phyloP scores from a whole-genome alignment of 2,329 filamentous ascomycete genomes.

The Cladophialophora carrionii region DNA sequence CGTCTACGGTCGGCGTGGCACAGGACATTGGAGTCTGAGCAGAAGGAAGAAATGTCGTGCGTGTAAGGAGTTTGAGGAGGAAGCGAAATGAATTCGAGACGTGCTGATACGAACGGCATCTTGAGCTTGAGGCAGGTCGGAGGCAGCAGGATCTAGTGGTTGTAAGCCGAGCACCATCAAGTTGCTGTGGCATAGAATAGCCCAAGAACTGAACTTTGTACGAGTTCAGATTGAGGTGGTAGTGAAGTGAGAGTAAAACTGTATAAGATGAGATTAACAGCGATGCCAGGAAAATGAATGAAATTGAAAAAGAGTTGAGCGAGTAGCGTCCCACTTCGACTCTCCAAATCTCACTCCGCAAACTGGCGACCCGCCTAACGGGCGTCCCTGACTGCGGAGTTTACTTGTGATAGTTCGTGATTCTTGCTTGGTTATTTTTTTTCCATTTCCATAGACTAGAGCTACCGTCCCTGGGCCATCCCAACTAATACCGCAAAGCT shows the following conservation, averaged over 20 bases:
- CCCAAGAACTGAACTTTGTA: neutral
- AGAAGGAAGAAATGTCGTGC: neutral
- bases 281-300: neutral
- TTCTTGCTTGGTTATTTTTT: neutral
- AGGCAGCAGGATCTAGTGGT: neutral
- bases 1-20: neutral
- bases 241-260: neutral
- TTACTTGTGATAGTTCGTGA: constrained; percentile 7
- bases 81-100: neutral
- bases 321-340: neutral
- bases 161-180: neutral
- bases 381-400: constrained; percentile 22
- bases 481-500: constrained; percentile 31
- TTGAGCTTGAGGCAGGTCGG: neutral
- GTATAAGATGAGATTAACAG: neutral
- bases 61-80: neutral
- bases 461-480: constrained; percentile 1
- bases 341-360: constrained; percentile 18
- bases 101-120: neutral
- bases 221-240: neutral
- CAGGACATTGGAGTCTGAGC: neutral
- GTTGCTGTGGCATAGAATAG: neutral
- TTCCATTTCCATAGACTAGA: neutral
- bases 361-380: constrained; percentile 1
- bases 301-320: constrained; percentile 5